Evolutionary conservation across 2,329 filamentous ascomycete genomes (phyloP), one percentile per base, ranked within the genome.

Genomic region (Talaromyces piceae): DNA sequence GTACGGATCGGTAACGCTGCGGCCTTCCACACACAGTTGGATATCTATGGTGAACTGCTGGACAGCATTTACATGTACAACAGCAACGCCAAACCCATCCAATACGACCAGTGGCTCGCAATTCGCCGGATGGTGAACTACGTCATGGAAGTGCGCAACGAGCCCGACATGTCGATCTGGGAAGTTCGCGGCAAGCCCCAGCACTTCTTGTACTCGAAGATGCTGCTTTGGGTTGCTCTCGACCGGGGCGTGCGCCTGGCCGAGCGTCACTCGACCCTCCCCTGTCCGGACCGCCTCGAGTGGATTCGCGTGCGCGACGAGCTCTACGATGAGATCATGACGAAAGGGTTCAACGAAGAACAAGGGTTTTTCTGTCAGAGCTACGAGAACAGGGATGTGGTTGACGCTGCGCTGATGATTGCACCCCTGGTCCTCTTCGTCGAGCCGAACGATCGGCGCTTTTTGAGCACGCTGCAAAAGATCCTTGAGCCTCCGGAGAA

Each of bases 141-240:
- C 59, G 83, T 88, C 31, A 74, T 88, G 55, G 82, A 77, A 0
- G 81, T 89, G 49, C 78, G 83, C 63, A 69, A 83, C 51, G 71
- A 83, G 41, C 81, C 82, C 11, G 86, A 91, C 62, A 89, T 89
- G 85, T 88, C 84, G 2, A 91, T 90, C 59, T 90, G 86, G 87
- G 87, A 91, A 64, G 86, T 88, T 5, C 80, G 86, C 39, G 86
- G 86, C 57, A 73, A 82, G 60, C 86, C 86, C 63, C 86, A 89
- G 66, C 81, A 88, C 61, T 91, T 89, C 58, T 81, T 84, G 12
- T 91, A 90, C 67, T 87, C 83, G n/a, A 88, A 90, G 63, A 77
- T 91, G 56, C 87, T 90, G 83, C 76, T 91, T 20, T 91, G 86
- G 87, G 87, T 91, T 3, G 85, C 86, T 16, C 81, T 91, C 56